Base-by-base conservation (phyloP, 2,329 filamentous ascomycete genomes). In the Ceratocystis cubensis region DNA sequence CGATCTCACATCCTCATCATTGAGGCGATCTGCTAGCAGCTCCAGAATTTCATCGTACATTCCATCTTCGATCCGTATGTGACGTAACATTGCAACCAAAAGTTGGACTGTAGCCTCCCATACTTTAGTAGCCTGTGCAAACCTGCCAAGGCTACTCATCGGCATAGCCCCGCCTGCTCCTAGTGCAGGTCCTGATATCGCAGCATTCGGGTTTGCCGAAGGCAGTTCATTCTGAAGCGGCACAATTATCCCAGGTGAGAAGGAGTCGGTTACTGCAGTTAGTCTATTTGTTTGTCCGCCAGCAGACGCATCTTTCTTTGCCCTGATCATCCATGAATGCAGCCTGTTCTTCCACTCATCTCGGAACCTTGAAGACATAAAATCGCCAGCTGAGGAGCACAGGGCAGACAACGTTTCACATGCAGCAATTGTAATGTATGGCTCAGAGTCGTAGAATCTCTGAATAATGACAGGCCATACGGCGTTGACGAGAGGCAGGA, bases 401-500 rank as follows among this genome's bases (percentile, higher is more conserved):
- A 96, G 80, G 10, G 81, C 78, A 1, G 78, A 78, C 2, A 97
- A 78, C 0, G 89, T 83, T 15, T 85, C 80, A 67, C 90, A 85
- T 5, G 91, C 86, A 17, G 86, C 84, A 7, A 88, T 81, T 1
- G 83, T 82, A 8, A 96, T 83, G 72, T 85, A 88, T 0, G 83
- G 77, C 73, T 91, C 86, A 3, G 76, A 70, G 69, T 91, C 88
- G 70, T 85, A 82, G 5, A 91, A 78, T 28, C 86, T 81, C n/a
- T 81, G 79, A 1, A 87, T 77, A 4, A 96, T 78, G 5, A 95
- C 87, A 0, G 92, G 91, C 93, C 93, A 99, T 6, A 97, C 79
- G 2, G 88, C 87, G 75, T 97, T 94, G 71, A 97, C 85, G 0
- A 97, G 81, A 0, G 94, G 94, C 1, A 99, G 77, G 73, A 96